Evolutionary conservation across 345 rosid genomes (phyloP).

Genomic region (Ceriops tagal): DNA sequence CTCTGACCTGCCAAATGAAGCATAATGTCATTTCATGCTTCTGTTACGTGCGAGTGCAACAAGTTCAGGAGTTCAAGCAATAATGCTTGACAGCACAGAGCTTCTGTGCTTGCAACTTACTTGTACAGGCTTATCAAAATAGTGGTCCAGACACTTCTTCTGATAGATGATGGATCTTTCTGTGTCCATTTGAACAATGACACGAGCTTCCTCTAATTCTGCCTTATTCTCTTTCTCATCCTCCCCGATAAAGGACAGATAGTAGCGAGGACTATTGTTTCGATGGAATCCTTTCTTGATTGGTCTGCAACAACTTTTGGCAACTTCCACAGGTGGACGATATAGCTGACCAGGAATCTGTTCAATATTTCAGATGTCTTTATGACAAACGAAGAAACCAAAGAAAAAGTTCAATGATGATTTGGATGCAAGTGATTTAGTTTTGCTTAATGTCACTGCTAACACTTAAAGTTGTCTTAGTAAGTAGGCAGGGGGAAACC

Average conservation of each 20-base stretch:
- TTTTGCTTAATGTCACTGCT: neutral
- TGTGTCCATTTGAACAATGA: conserved; percentile 92
- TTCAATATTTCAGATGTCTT: neutral
- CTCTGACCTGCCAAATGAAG: conserved; percentile 48
- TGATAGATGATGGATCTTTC: conserved; percentile 76
- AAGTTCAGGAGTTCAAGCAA: neutral
- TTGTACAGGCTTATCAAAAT: conserved; percentile 62
- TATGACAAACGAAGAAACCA: neutral
- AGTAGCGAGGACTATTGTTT: conserved; percentile 57
- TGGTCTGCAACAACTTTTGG: conserved; percentile 63
- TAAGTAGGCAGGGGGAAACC: neutral
- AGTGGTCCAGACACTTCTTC: conserved; percentile 75
- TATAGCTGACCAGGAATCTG: conserved; percentile 67
- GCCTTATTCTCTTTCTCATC: conserved; percentile 33
- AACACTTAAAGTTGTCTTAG: no score
- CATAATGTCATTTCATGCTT: neutral
- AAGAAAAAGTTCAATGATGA: neutral
- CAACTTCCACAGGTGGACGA: conserved; percentile 63
- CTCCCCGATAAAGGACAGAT: conserved; percentile 45
- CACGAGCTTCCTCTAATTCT: conserved; percentile 42
- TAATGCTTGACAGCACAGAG: neutral
- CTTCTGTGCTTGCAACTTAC: conserved; percentile 34
- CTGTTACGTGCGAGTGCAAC: neutral
- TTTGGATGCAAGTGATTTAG: neutral
- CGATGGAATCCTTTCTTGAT: conserved; percentile 56